phyloP scores from a whole-genome alignment of 306 rosid genomes.

The Arachis stenosperma region DNA sequence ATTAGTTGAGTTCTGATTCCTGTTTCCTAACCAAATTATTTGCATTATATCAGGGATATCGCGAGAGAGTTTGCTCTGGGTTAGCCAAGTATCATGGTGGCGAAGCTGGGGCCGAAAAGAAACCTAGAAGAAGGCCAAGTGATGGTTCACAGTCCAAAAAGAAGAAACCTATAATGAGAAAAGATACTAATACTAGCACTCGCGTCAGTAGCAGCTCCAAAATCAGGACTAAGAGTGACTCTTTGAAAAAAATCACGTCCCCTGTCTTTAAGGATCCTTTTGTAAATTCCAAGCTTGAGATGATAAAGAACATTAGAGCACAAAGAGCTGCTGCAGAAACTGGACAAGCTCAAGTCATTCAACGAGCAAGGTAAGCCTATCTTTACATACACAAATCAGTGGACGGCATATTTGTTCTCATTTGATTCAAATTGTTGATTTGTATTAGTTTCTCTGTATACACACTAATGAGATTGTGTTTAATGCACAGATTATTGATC shows the following conservation, averaged over 20 bases:
- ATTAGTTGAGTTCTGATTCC: background rate
- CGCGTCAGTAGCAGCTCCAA: conserved; percentile 39
- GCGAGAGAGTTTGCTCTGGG: conserved; percentile 73
- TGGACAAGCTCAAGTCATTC: conserved; percentile 68
- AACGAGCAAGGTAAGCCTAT: conserved; percentile 75
- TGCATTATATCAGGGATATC: conserved; percentile 61
- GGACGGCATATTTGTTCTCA: background rate
- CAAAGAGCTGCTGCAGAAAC: conserved; percentile 73
- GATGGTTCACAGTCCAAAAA: conserved; percentile 40
- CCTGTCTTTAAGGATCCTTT: conserved; percentile 86
- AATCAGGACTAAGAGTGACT: conserved; percentile 38
- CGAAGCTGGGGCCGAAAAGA: conserved; percentile 59
- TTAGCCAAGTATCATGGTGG: conserved; percentile 68
- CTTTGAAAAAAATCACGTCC: conserved; percentile 55
- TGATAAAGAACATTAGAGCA: conserved; percentile 88
- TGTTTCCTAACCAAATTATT: conserved; percentile 25
- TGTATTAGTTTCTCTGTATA: background rate
- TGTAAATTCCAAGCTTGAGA: conserved; percentile 84
- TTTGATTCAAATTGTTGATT: conserved; percentile 3
- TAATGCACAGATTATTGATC: conserved; percentile 72
- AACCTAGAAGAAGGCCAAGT: conserved; percentile 63
- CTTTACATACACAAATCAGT: background rate
- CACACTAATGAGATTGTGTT: conserved; percentile 32
- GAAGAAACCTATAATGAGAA: conserved; percentile 55
- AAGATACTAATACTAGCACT: conserved; percentile 33